Conservation (phyloP, 768 basidiomycete genomes). For the Pleurotus cornucopiae region DNA sequence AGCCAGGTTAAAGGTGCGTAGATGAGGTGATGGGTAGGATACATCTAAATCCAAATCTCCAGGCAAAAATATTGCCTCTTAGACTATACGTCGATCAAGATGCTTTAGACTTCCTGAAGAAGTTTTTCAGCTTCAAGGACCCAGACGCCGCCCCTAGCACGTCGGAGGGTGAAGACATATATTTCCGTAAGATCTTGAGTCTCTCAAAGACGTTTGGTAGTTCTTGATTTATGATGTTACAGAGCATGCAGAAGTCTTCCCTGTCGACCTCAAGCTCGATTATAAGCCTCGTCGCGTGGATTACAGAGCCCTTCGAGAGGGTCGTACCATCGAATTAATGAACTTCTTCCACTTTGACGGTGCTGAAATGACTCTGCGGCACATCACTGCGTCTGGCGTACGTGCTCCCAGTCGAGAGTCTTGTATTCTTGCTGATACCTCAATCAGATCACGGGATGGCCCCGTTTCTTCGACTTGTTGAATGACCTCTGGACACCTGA, state of each 20-base stretch:
- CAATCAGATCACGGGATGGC: slow-evolving; percentile 85
- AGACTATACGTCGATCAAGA: slow-evolving; percentile 97
- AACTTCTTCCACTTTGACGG: slow-evolving; percentile 99
- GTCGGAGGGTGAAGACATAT: slow-evolving; percentile 47
- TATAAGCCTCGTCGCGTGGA: slow-evolving; percentile 98
- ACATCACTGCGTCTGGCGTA: slow-evolving; percentile 89
- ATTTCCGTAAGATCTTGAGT: slow-evolving; percentile 57
- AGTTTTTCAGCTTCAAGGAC: slow-evolving; percentile 88
- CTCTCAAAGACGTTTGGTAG: not conserved
- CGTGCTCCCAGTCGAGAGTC: slow-evolving; percentile 24
- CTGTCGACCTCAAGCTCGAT: slow-evolving; percentile 92
- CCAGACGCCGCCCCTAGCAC: slow-evolving; percentile 36
- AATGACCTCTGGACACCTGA: slow-evolving; percentile 99
- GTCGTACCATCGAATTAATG: slow-evolving; percentile 95
- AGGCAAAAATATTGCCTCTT: slow-evolving; percentile 90
- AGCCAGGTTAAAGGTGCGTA: slow-evolving; percentile 68
- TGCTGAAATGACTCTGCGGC: slow-evolving; percentile 94
- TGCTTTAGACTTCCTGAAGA: slow-evolving; percentile 95
- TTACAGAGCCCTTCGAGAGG: slow-evolving; percentile 85
- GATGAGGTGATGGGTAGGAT: not conserved
- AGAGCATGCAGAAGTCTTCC: slow-evolving; percentile 95
- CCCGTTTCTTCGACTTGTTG: slow-evolving; percentile 82
- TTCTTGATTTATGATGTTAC: not conserved
- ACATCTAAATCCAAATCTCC: not conserved
- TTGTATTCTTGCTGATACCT: not conserved